Evolutionary conservation across 169 alveolate genomes (phyloP).

Genomic region (Theileria parva): DNA sequence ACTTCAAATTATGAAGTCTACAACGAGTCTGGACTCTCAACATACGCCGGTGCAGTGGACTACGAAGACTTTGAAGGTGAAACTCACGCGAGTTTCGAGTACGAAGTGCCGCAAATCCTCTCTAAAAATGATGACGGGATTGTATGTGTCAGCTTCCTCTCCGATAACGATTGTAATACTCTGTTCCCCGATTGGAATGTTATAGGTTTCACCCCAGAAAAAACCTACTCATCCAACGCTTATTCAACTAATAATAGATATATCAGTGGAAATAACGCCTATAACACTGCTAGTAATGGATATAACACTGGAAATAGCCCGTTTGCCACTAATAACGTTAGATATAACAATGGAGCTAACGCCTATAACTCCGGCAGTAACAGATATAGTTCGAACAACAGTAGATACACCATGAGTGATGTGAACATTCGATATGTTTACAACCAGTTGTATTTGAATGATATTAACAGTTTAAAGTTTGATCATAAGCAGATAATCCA

Average conservation of each 20-base stretch:
- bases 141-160: slow-evolving; percentile 44
- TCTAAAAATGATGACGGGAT: slow-evolving; percentile 54
- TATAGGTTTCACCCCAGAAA: slow-evolving; percentile 44
- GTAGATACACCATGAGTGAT: slow-evolving; percentile 52
- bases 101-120: slow-evolving; percentile 40
- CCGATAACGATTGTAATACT: slow-evolving; percentile 57
- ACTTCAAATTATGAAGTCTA: not conserved
- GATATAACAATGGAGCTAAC: not conserved
- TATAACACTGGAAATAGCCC: not conserved
- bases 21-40: not conserved
- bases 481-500: not conserved
- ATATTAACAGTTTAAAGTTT: slow-evolving; percentile 15
- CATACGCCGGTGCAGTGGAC: not conserved
- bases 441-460: slow-evolving; percentile 55
- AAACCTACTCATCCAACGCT: not conserved
- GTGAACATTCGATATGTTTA: slow-evolving; percentile 47
- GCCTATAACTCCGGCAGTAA: not conserved
- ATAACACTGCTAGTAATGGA: not conserved
- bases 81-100: not conserved
- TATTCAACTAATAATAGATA: not conserved
- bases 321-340: not conserved
- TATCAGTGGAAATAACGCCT: not conserved
- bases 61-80: slow-evolving; percentile 13
- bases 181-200: slow-evolving; percentile 63
- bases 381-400: not conserved